Percentiles rank a stretch among this genome's conserved stretches.
Evolutionary conservation across 257 asterid genomes (phyloP).

Genomic region (Petunia secreta): DNA sequence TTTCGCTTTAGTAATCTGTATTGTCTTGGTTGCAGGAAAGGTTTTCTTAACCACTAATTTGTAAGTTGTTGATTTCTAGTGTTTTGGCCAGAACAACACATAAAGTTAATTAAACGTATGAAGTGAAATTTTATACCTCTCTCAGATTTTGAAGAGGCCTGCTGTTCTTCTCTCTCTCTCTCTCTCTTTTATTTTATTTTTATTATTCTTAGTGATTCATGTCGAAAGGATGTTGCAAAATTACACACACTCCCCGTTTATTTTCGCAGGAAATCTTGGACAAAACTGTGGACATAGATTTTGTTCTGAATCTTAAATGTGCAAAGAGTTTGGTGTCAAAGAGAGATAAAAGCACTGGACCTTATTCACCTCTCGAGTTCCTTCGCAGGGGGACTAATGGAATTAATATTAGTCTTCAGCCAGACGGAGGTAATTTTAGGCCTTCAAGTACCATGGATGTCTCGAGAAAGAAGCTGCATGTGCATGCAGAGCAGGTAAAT

Average conservation of each 20-base stretch:
- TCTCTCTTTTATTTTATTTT: neutral
- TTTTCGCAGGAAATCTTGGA: conserved; percentile 77
- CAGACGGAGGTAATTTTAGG: conserved; percentile 37
- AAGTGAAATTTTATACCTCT: neutral
- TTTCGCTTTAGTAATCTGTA: neutral
- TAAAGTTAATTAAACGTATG: neutral
- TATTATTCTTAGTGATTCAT: neutral
- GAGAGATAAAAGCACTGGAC: conserved; percentile 41
- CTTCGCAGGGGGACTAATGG: conserved; percentile 54
- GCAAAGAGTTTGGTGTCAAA: conserved; percentile 46
- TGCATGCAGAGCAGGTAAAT: conserved; percentile 70
- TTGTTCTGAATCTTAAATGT: conserved; percentile 83
- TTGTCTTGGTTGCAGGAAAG: neutral
- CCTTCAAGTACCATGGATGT: conserved; percentile 43
- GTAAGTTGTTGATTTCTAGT: neutral
- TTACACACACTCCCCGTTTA: conserved; percentile 15
- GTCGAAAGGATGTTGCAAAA: neutral
- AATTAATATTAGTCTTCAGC: conserved; percentile 44
- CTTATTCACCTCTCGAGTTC: conserved; percentile 47
- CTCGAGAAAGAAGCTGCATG: conserved; percentile 60
- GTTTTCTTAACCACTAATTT: neutral
- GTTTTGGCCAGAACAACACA: neutral
- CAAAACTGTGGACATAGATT: conserved; percentile 71
- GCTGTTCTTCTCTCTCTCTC: neutral
- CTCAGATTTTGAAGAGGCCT: too few species aligned